Conservation (phyloP, 2,329 filamentous ascomycete genomes). For the Fusarium tjaetaba region DNA sequence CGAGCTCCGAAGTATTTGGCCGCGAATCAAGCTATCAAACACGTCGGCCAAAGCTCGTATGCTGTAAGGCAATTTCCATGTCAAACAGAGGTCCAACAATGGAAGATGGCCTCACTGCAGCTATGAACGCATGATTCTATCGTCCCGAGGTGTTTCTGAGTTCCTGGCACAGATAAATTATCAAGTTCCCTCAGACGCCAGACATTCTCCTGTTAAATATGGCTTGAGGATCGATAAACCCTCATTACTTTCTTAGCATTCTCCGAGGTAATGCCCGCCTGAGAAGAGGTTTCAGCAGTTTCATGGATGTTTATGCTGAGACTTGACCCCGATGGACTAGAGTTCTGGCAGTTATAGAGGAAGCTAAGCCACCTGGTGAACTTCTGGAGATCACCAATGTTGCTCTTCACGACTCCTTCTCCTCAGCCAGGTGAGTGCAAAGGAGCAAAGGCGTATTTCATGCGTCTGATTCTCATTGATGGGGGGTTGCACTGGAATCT, state of each 20-base stretch:
- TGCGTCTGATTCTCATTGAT: slow-evolving; percentile 48
- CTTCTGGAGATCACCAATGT: slow-evolving; percentile 6
- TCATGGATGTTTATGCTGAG: slow-evolving; percentile 49
- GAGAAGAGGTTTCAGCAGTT: slow-evolving; percentile 47
- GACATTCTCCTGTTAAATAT: slow-evolving; percentile 34
- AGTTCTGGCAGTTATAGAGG: slow-evolving; percentile 24
- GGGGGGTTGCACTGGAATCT: slow-evolving; percentile 17
- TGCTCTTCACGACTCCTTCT: slow-evolving; percentile 41
- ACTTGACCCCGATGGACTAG: slow-evolving; percentile 48
- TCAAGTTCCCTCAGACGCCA: slow-evolving; percentile 43
- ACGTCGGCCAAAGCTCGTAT: slow-evolving; percentile 14
- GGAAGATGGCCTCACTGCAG: slow-evolving; percentile 22
- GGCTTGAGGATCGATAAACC: slow-evolving; percentile 36
- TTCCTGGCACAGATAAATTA: slow-evolving; percentile 49
- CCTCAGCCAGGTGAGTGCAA: slow-evolving; percentile 32
- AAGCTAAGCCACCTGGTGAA: background rate
- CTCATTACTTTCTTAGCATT: slow-evolving; percentile 45
- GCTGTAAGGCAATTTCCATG: slow-evolving; percentile 2
- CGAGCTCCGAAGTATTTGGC: slow-evolving; percentile 17
- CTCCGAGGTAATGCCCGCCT: slow-evolving; percentile 43
- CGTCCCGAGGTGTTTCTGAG: slow-evolving; percentile 44
- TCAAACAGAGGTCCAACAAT: slow-evolving; percentile 26
- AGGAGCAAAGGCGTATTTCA: slow-evolving; percentile 54
- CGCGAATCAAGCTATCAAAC: slow-evolving; percentile 15
- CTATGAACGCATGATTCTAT: slow-evolving; percentile 31